Base-by-base conservation (phyloP, 441 rosid genomes). In the Croton setiger region DNA sequence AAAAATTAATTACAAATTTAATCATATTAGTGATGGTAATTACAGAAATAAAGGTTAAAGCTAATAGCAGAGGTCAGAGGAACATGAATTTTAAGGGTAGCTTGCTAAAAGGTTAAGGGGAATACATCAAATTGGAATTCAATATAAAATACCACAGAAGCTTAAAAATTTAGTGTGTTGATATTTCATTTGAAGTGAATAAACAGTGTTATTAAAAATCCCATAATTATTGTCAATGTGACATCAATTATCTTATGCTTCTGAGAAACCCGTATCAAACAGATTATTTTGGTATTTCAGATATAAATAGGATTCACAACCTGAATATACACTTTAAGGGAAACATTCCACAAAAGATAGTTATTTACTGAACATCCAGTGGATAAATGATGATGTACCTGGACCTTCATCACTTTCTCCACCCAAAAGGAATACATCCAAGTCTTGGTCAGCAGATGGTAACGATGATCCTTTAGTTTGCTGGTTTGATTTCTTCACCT, bases 361-460 rank as follows among this genome's bases (percentile, higher is more conserved):
- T 59, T 39, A 58, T 35, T 48, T 4, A 3, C 17, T 43, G 56
- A 70, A 51, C 37, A 18, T 18, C 55, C 53, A 45, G 27, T 18
- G 2, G 1, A 3, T 67, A 37, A 47, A 62, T 53, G 64, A 56
- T 58, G 23, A 36, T 35, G 10, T 76, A 87, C 93, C 90, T 68
- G 76, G 82, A 21, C 76, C 86, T 17, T 76, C 93, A 60, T 88
- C 93, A 76, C 86, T 84, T 62, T 88, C 90, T 68, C 78, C 90
- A 67, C 93, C 90, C 72, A 86, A 63, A 44, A 88, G 93, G 78
- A 88, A 88, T 47, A 67, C 71, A 66, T 88, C 93, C 79, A 86
- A 78, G 63, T 86, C 93, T 72, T 86, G 84, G 70, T 88, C 90
- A 18, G 68, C 44, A 31, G 82, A 53, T 15, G 75, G 77, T n/a